Base-by-base conservation (phyloP, 495 filamentous ascomycete genomes). In the Pyrenula aspistea region DNA sequence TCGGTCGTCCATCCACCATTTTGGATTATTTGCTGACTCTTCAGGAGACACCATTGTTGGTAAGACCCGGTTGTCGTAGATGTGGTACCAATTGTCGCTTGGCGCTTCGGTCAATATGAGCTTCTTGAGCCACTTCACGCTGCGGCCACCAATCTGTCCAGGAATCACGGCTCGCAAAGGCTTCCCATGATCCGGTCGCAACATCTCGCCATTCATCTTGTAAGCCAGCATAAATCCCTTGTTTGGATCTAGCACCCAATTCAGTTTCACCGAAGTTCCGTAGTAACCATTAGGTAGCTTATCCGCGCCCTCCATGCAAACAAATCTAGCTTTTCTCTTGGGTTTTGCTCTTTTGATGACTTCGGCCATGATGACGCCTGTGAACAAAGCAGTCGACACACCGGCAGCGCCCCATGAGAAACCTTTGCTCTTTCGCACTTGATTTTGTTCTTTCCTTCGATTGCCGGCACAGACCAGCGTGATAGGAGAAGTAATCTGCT, bases 361-460 rank as follows among this genome's bases (percentile, higher is more conserved):
- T 55, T 95, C 88, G 0, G 77, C 73, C 65, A 97, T 82, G 48
- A 83, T 65, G 0, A 91, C 86, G 3, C 92, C 92, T 0, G 92
- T 97, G 76, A 88, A 97, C 0, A 97, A 72, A 0, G 91, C 86
- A 0, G 91, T 97, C 0, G 91, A 96, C 2, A 96, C 65, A 22
- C 91, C 92, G 4, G 89, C 91, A 0, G 92, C 78, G 47, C 92
- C 92, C 92, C 92, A 97, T 54, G 91, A 95, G 72, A 97, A 97
- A 0, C 92, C 92, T 64, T 96, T 95, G 1, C 88, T 87, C 66
- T 97, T 97, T 24, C 90, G 77, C 1, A 95, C 88, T 25, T 85
- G 74, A 59, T 97, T 97, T 63, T 97, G 92, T 67, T 97, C 92
- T 70, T 97, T 97, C 22, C 92, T 79, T 57, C 92, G 75, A 64